Evolutionary conservation across 2,329 filamentous ascomycete species (phyloP).

Genomic region (Trichophyton simii): DNA sequence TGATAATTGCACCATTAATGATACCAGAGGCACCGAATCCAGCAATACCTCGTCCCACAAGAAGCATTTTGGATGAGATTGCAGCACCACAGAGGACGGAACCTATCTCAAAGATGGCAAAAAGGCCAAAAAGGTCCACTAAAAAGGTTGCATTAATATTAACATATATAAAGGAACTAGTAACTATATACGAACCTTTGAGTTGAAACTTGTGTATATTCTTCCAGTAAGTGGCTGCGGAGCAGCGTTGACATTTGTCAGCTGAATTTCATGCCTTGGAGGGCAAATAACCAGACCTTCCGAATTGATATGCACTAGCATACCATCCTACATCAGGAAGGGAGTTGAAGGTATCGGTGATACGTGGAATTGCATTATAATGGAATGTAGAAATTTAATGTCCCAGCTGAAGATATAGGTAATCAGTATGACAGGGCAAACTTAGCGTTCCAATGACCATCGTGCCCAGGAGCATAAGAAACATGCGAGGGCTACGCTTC

Average conservation of each 20-base stretch:
- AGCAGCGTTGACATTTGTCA: conserved; percentile 10
- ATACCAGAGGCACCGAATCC: conserved; percentile 18
- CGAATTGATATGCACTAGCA: conserved; percentile 13
- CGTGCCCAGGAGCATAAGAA: neutral
- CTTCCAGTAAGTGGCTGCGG: conserved; percentile 20
- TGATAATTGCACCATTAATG: conserved; percentile 15
- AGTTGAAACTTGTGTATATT: conserved; percentile 21
- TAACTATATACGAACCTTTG: conserved; percentile 16
- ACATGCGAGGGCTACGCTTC: neutral
- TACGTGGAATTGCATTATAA: conserved; percentile 14
- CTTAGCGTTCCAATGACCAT: neutral
- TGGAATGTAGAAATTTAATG: neutral
- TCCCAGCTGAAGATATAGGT: neutral
- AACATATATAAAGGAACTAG: too few species aligned
- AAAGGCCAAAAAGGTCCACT: conserved; percentile 23
- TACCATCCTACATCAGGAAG: conserved; percentile 19
- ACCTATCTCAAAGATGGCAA: conserved; percentile 23
- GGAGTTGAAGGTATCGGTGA: conserved; percentile 18
- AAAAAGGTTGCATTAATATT: too few species aligned
- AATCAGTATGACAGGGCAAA: neutral
- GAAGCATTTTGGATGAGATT: conserved; percentile 20
- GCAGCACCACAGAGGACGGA: conserved; percentile 18
- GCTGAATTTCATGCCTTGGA: neutral
- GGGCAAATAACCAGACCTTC: conserved; percentile 1
- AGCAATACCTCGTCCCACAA: conserved; percentile 18